Evolutionary conservation across 2,329 filamentous ascomycete genomes (phyloP).

Genomic region (Teratosphaeria nubilosa): DNA sequence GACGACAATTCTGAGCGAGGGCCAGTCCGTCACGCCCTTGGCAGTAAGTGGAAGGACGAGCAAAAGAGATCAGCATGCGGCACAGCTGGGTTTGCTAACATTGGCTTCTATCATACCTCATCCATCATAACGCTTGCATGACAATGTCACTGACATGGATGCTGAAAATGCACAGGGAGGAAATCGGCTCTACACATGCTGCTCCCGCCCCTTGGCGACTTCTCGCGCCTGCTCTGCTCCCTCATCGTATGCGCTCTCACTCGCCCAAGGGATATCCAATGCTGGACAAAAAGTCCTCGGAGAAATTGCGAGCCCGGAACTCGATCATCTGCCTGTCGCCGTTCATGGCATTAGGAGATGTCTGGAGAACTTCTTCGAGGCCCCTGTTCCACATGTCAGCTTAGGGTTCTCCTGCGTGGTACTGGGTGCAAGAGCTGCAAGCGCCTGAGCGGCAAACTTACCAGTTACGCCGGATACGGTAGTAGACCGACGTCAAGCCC

Average conservation of each 20-base stretch:
- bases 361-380: conserved; percentile 23
- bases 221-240: neutral
- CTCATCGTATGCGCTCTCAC: neutral
- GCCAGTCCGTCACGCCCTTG: neutral
- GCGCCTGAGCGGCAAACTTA: neutral
- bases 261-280: conserved; percentile 16
- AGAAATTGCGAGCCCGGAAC: conserved; percentile 17
- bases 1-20: neutral
- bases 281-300: conserved; percentile 18
- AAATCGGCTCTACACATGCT: neutral
- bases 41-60: no score
- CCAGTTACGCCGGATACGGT: conserved; percentile 24
- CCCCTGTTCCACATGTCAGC: conserved; percentile 5
- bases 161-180: neutral
- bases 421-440: neutral
- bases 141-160: neutral
- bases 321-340: conserved; percentile 19
- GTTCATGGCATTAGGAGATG: conserved; percentile 15
- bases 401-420: neutral
- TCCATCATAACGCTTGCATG: neutral
- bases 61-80: neutral
- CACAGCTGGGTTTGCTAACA: neutral
- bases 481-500: conserved; percentile 25
- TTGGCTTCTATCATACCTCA: neutral
- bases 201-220: neutral